phyloP scores from a whole-genome alignment of 805 yeast species.

The Hanseniaspora thailandica region DNA sequence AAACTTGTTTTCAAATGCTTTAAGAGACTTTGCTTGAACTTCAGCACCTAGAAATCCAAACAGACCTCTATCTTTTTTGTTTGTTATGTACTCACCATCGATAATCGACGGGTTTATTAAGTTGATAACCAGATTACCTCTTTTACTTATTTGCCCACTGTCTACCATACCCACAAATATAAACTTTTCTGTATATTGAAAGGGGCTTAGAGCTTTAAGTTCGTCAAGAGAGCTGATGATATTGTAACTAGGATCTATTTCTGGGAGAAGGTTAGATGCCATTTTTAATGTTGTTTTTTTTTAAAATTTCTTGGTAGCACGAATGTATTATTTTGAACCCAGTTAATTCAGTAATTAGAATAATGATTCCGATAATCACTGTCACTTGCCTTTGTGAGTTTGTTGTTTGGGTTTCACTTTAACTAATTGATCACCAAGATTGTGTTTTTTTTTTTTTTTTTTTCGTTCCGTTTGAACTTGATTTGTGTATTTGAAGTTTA shows the following conservation, averaged over 20 bases:
- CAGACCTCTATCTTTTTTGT: not conserved
- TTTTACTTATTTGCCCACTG: not conserved
- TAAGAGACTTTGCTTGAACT: not conserved
- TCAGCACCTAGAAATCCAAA: not conserved
- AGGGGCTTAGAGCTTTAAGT: not conserved
- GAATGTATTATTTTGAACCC: too few relatives aligned
- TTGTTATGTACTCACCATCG: not conserved
- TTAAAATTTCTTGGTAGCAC: too few relatives aligned
- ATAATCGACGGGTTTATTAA: not conserved
- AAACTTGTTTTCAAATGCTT: not conserved
- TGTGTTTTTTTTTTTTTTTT: too few relatives aligned
- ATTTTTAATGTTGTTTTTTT: not conserved
- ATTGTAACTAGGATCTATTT: not conserved
- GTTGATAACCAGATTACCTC: not conserved
- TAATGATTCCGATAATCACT: too few relatives aligned
- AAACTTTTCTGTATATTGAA: not conserved
- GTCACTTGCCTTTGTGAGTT: too few relatives aligned
- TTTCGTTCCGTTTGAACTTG: too few relatives aligned
- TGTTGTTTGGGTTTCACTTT: too few relatives aligned
- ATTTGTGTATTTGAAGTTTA: too few relatives aligned
- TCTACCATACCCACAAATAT: not conserved
- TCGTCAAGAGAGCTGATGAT: not conserved
- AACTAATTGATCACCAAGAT: too few relatives aligned
- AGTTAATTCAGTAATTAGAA: too few relatives aligned
- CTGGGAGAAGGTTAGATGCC: not conserved